Percentiles rank a stretch among this genome's conserved stretches.
Evolutionary conservation across 179 eudicot genomes (phyloP).

Genomic region (Corrigiola litoralis): DNA sequence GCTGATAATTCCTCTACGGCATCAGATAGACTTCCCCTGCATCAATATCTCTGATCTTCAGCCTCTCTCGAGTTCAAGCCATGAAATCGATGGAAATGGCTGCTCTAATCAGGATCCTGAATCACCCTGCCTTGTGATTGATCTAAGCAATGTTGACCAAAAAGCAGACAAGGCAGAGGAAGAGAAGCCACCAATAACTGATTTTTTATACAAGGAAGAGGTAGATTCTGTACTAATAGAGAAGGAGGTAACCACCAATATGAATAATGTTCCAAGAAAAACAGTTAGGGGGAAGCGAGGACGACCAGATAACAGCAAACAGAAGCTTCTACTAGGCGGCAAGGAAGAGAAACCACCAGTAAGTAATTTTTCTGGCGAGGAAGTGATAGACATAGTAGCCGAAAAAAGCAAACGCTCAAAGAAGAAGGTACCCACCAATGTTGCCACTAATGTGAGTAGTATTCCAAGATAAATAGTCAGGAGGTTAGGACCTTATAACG

Average conservation of each 20-base stretch:
- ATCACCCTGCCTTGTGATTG: too few relatives aligned
- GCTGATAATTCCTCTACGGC: not conserved
- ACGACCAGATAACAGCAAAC: not conserved
- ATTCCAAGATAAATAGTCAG: not conserved
- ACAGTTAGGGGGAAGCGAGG: not conserved
- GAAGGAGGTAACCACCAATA: not conserved
- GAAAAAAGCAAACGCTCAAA: too few relatives aligned
- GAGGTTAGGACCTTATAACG: conserved; percentile 19
- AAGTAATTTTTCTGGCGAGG: not conserved
- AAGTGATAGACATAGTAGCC: not conserved
- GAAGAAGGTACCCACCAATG: not conserved
- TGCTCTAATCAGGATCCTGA: too few relatives aligned
- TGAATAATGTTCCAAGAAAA: not conserved
- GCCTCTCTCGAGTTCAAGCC: too few relatives aligned
- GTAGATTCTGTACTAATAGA: too few relatives aligned
- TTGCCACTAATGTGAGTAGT: not conserved
- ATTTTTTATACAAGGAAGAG: too few relatives aligned
- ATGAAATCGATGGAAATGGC: too few relatives aligned
- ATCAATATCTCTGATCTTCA: too few relatives aligned
- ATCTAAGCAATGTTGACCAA: too few relatives aligned
- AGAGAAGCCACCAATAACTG: too few relatives aligned
- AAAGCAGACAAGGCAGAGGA: too few relatives aligned
- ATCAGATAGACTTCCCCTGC: too few relatives aligned
- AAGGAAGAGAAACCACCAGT: not conserved
- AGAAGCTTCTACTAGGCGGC: not conserved